These are phyloP conservation scores for Apium graveolens DNA, from an alignment of 129 eudicot species.

Conservation along the genomic window DNA sequence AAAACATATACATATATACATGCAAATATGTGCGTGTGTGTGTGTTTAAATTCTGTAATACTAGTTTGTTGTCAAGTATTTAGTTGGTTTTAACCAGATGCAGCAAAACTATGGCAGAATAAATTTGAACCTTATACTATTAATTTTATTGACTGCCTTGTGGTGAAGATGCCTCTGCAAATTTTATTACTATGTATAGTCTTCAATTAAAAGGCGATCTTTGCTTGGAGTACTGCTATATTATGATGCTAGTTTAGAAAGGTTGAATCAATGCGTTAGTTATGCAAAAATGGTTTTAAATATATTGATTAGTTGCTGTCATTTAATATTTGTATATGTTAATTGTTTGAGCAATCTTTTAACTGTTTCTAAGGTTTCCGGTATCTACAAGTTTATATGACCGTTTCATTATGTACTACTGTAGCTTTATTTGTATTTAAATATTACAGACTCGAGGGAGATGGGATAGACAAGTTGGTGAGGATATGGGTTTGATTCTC, in stretches of 20 bases:
- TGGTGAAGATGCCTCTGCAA: neutral
- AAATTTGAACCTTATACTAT: neutral
- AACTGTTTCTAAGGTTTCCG: neutral
- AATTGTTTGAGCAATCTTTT: neutral
- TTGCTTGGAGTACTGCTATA: neutral
- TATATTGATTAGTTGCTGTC: neutral
- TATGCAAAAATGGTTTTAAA: neutral
- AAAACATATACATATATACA: no score
- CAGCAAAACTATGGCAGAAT: neutral
- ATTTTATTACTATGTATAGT: neutral
- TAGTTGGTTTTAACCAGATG: neutral
- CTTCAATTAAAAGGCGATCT: neutral
- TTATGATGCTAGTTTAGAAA: neutral
- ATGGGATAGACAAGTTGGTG: no score
- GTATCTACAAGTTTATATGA: conserved; percentile 29
- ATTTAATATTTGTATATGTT: neutral
- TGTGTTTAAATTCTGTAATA: neutral
- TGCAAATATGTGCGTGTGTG: no score
- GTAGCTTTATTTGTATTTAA: neutral
- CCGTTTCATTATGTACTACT: conserved; percentile 18
- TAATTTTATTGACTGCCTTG: neutral
- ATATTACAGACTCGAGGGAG: neutral
- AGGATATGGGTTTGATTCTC: no score
- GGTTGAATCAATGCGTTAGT: neutral
- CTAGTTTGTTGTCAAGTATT: neutral